Conservation (phyloP, 2,329 filamentous ascomycete genomes). For the Trichoderma atroviride region DNA sequence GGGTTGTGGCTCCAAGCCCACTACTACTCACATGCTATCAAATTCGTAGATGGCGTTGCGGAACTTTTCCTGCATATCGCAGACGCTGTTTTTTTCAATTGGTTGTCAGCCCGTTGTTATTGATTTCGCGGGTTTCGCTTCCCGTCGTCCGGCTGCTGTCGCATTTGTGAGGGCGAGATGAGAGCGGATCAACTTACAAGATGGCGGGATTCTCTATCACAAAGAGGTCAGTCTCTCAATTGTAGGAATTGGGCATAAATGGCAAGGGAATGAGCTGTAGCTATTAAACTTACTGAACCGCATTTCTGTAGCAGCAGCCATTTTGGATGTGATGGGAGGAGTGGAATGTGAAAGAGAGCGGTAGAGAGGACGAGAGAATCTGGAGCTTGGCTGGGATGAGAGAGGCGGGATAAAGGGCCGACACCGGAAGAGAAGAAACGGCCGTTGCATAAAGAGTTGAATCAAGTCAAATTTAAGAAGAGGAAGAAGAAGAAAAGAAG, state of each 20-base stretch:
- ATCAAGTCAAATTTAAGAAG: no score
- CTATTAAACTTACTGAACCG: slow-evolving; percentile 40
- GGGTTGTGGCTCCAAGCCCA: not conserved
- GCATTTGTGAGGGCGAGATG: not conserved
- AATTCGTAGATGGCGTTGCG: slow-evolving; percentile 81
- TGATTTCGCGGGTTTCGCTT: not conserved
- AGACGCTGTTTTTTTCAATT: slow-evolving; percentile 62
- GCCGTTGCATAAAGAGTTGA: not conserved
- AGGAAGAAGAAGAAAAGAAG: not conserved
- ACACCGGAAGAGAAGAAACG: not conserved
- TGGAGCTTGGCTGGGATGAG: not conserved
- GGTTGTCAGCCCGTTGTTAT: slow-evolving; percentile 4
- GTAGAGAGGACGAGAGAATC: not conserved
- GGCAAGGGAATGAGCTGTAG: no score
- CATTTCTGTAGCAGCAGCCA: slow-evolving; percentile 30
- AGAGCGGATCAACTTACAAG: slow-evolving; percentile 46
- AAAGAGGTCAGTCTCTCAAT: not conserved
- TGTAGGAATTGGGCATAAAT: accelerated
- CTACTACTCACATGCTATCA: slow-evolving; percentile 67
- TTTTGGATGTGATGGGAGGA: not conserved
- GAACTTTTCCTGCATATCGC: slow-evolving; percentile 95
- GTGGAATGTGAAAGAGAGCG: not conserved
- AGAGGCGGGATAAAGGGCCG: not conserved
- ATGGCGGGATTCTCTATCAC: slow-evolving; percentile 51
- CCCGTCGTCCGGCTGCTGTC: not conserved